phyloP scores from a whole-genome alignment of 2,329 filamentous ascomycete species.

The Penicillium olsonii region DNA sequence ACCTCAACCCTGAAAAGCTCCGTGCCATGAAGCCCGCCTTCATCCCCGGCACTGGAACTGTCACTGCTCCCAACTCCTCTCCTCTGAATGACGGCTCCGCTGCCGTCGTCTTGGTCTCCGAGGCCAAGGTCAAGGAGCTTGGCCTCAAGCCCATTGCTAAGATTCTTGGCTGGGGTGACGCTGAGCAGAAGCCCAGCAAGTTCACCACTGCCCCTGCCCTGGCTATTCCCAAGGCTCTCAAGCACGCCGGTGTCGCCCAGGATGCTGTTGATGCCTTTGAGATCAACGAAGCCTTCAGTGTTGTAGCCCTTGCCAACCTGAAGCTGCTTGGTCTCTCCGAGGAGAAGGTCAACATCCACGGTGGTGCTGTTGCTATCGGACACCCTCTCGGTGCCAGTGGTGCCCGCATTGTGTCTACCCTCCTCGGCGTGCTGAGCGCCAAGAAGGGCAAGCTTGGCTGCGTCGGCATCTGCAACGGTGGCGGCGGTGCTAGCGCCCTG shows the following conservation, averaged over 20 bases:
- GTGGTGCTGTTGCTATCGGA: constrained; percentile 91
- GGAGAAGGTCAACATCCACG: constrained; percentile 92
- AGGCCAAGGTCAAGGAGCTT: constrained; percentile 90
- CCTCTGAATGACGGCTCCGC: constrained; percentile 94
- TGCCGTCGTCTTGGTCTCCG: constrained; percentile 88
- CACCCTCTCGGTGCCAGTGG: constrained; percentile 94
- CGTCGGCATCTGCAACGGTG: constrained; percentile 96
- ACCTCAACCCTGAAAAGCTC: constrained; percentile 82
- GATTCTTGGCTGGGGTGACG: constrained; percentile 97
- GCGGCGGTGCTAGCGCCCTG: constrained; percentile 89
- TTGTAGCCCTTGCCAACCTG: constrained; percentile 93
- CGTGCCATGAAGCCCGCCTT: constrained; percentile 83
- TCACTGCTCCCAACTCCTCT: constrained; percentile 95
- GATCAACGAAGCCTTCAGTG: constrained; percentile 99
- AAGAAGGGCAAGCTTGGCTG: constrained; percentile 92
- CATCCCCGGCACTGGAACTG: constrained; percentile 73
- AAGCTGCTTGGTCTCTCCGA: constrained; percentile 79
- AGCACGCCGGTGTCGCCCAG: constrained; percentile 81
- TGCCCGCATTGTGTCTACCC: constrained; percentile 86
- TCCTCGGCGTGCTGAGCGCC: constrained; percentile 84
- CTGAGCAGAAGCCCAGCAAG: constrained; percentile 84
- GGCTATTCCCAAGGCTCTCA: constrained; percentile 94
- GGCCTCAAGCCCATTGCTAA: constrained; percentile 89
- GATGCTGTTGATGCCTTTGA: constrained; percentile 88
- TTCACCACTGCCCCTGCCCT: constrained; percentile 94